phyloP scores from a whole-genome alignment of 2,329 filamentous ascomycete species.

The Fusarium luffae region DNA sequence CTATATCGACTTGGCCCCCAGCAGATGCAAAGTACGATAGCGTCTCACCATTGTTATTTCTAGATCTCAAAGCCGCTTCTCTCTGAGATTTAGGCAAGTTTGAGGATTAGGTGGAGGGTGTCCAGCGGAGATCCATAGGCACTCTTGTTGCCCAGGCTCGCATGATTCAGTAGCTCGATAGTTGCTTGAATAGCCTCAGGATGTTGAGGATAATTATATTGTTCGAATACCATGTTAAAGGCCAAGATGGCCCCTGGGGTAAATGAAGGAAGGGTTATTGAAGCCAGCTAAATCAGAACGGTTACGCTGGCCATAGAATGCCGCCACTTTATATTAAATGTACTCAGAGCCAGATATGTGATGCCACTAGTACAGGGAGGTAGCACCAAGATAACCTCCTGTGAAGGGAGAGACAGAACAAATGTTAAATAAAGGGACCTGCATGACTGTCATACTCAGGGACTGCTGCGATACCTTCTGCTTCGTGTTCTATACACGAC shows the following conservation, averaged over 20 bases:
- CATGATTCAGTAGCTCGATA: no score
- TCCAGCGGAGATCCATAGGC: no score
- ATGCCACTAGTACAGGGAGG: background rate
- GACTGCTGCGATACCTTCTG: background rate
- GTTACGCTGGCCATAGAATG: background rate
- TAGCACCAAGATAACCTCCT: background rate
- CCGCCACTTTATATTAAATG: slow-evolving; percentile 27
- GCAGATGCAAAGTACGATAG: no score
- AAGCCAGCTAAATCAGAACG: background rate
- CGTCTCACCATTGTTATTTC: no score
- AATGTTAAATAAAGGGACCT: background rate
- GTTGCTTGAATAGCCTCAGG: background rate
- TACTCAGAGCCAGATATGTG: slow-evolving; percentile 1
- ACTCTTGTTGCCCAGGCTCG: no score
- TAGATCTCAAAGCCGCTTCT: no score
- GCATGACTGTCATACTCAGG: background rate
- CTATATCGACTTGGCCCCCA: no score
- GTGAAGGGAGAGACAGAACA: background rate
- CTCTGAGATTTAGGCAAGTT: no score
- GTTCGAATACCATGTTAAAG: background rate
- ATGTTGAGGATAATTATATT: background rate
- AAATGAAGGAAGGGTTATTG: background rate
- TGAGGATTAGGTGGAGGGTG: no score
- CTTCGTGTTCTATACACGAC: background rate
- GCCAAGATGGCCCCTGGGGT: background rate